phyloP scores from a whole-genome alignment of 2,329 filamentous ascomycete species.

The Lachnellula suecica region DNA sequence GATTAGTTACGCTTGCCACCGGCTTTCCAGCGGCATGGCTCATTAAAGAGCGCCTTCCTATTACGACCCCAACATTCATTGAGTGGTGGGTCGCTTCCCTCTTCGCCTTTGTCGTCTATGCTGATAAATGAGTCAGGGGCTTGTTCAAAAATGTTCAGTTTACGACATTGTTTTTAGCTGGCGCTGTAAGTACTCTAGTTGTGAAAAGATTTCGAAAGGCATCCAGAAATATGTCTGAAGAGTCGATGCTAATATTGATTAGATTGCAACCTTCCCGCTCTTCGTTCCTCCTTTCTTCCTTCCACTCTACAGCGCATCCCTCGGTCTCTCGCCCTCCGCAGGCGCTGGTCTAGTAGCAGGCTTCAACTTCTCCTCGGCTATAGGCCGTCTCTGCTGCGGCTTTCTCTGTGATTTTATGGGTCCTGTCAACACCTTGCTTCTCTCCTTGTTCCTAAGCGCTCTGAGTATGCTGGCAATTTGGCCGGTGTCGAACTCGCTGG shows the following conservation, averaged over 20 bases:
- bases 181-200: conserved; percentile 32
- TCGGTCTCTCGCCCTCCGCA: conserved; percentile 51
- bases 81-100: conserved; percentile 43
- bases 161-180: conserved; percentile 50
- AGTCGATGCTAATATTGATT: conserved; percentile 22
- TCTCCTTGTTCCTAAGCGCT: conserved; percentile 50
- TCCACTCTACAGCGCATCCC: conserved; percentile 52
- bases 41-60: conserved; percentile 46
- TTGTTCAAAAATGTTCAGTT: conserved; percentile 54
- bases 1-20: conserved; percentile 50
- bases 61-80: conserved; percentile 40
- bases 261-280: conserved; percentile 57
- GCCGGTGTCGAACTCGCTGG: conserved; percentile 56
- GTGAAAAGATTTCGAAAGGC: no score
- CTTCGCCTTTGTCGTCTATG: not conserved
- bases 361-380: conserved; percentile 60
- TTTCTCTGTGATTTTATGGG: conserved; percentile 54
- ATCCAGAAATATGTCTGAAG: not conserved
- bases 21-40: conserved; percentile 55
- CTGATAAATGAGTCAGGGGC: conserved; percentile 35
- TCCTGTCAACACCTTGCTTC: conserved; percentile 53
- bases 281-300: conserved; percentile 63
- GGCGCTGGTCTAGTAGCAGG: conserved; percentile 59
- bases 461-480: conserved; percentile 61
- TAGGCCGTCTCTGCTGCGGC: conserved; percentile 56